Evolutionary conservation across 2,329 filamentous ascomycete genomes (phyloP).

Genomic region (Triangularia setosa): DNA sequence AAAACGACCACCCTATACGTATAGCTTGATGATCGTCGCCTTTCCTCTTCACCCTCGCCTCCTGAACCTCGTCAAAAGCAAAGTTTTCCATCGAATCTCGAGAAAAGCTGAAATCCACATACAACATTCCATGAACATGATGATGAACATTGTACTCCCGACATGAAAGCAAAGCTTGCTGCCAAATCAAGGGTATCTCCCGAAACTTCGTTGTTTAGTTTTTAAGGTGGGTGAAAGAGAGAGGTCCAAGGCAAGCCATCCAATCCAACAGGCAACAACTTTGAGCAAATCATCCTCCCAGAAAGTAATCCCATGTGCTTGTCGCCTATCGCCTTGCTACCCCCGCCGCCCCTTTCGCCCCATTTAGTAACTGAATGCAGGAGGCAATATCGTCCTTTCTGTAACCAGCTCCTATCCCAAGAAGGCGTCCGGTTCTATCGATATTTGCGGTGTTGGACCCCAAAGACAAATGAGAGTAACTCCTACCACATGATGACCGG

Average conservation of each 20-base stretch:
- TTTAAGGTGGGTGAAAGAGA: neutral
- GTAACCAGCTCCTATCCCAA: neutral
- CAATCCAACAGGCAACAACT: neutral
- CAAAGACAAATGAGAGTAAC: neutral
- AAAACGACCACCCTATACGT: neutral
- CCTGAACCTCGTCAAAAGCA: neutral
- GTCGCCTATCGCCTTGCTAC: neutral
- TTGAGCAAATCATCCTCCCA: neutral
- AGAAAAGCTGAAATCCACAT: neutral
- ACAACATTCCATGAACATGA: slow-evolving; percentile 9
- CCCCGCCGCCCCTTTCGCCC: neutral
- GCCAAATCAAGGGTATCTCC: slow-evolving; percentile 19
- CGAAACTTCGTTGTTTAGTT: slow-evolving; percentile 2
- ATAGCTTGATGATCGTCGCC: neutral
- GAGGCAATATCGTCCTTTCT: neutral
- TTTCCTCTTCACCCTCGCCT: neutral
- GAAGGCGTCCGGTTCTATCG: neutral
- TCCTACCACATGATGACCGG: neutral
- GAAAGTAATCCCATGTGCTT: neutral
- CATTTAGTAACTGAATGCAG: too few species aligned
- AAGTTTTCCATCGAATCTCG: neutral
- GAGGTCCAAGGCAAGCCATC: slow-evolving; percentile 1
- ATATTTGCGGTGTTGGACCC: neutral
- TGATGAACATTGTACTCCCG: slow-evolving; percentile 5
- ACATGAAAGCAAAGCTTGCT: slow-evolving; percentile 9